Conservation (phyloP, 1,284 basidiomycete species). For the Puccinia coronata region DNA sequence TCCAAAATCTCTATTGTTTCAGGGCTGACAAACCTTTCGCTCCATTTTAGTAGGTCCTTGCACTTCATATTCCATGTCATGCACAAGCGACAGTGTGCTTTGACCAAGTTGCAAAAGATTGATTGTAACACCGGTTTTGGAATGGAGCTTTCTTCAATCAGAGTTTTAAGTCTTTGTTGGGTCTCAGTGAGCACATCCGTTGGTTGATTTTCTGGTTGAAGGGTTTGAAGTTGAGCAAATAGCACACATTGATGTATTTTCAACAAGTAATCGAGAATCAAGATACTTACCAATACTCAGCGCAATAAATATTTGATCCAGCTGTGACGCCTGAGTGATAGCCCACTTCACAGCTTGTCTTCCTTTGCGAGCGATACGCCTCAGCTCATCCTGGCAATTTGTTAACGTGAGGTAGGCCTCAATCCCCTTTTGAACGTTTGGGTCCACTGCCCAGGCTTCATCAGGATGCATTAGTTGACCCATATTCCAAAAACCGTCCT, state of each 20-base stretch:
- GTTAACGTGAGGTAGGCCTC: neutral
- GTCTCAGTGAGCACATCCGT: too few relatives aligned
- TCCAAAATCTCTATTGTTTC: neutral
- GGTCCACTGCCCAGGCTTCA: slow-evolving; percentile 8
- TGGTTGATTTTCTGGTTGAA: too few relatives aligned
- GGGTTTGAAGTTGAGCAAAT: too few relatives aligned
- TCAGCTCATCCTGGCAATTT: slow-evolving; percentile 1
- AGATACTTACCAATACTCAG: neutral
- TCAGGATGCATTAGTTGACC: slow-evolving; percentile 1
- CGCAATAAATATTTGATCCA: neutral
- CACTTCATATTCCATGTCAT: neutral
- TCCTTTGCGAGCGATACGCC: neutral
- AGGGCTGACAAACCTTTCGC: neutral
- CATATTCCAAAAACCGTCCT: slow-evolving; percentile 1
- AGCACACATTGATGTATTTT: neutral
- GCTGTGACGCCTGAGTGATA: neutral
- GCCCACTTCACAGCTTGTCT: slow-evolving; percentile 23
- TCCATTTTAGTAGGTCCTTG: neutral
- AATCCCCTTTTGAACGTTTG: neutral
- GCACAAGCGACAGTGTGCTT: neutral
- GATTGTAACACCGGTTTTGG: neutral
- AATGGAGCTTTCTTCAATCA: too few relatives aligned
- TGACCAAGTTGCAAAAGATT: neutral
- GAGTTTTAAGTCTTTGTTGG: too few relatives aligned
- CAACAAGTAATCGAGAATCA: too few relatives aligned